These are phyloP conservation scores for Aureobasidium sp. DNA, from an alignment of 2,329 filamentous ascomycete genomes.

Conservation along the genomic window DNA sequence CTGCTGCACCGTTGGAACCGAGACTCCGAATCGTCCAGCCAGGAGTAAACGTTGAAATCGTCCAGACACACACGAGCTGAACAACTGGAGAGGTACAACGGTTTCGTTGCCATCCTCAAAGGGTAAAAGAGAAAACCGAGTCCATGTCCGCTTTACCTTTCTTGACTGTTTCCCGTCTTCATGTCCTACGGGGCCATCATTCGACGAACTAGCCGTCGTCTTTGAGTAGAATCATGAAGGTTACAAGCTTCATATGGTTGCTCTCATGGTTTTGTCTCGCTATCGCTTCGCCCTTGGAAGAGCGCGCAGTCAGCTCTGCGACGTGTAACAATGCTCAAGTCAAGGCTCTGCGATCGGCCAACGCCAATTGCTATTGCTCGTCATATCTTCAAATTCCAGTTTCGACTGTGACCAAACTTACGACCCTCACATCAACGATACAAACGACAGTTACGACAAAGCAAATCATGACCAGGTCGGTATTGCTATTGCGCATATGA, in stretches of 20 bases:
- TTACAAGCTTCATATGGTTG: background rate
- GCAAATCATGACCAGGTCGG: background rate
- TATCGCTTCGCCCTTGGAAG: background rate
- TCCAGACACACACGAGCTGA: slow-evolving; percentile 6
- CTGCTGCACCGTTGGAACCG: background rate
- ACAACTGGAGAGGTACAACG: slow-evolving; percentile 8
- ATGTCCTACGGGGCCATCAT: background rate
- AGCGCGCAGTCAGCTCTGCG: slow-evolving; percentile 6
- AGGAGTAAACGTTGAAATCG: slow-evolving; percentile 6
- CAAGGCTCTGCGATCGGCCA: background rate
- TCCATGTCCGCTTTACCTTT: background rate
- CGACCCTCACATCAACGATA: background rate
- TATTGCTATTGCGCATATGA: background rate
- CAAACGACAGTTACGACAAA: background rate
- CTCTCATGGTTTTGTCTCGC: slow-evolving; percentile 1
- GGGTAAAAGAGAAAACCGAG: slow-evolving; percentile 2
- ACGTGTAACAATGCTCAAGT: background rate
- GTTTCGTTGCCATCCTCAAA: background rate
- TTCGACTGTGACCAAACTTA: background rate
- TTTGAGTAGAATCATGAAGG: background rate
- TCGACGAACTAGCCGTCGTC: background rate
- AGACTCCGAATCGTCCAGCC: slow-evolving; percentile 5
- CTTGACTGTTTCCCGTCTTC: background rate
- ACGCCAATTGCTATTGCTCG: slow-evolving; percentile 3
- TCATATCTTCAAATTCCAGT: background rate